Evolutionary conservation across 345 rosid genomes (phyloP).

Genomic region (Eucalyptus grandis): DNA sequence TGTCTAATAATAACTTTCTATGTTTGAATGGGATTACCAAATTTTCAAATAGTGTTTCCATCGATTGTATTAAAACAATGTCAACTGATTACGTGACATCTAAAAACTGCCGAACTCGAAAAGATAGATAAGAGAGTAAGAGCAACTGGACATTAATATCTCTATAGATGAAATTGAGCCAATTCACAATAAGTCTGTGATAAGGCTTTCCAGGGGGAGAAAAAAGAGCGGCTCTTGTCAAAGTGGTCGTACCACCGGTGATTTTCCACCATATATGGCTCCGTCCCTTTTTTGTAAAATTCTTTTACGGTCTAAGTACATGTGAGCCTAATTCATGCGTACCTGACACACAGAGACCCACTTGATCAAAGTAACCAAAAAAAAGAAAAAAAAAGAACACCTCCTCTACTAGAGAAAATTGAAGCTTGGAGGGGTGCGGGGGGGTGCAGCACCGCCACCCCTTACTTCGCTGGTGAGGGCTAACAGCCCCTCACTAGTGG

Average conservation of each 20-base stretch:
- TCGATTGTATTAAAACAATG: too few relatives aligned
- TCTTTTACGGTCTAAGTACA: not conserved
- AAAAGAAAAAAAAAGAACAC: not conserved
- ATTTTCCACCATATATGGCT: not conserved
- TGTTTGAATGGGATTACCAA: not conserved
- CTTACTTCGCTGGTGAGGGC: too few relatives aligned
- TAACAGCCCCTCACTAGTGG: too few relatives aligned
- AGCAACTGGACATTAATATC: not conserved
- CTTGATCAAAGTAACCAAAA: too few relatives aligned
- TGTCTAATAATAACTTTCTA: not conserved
- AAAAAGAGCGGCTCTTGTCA: constrained; percentile 2
- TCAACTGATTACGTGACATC: not conserved
- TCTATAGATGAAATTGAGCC: not conserved
- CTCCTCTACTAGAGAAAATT: too few relatives aligned
- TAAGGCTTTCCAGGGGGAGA: not conserved
- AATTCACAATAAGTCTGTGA: not conserved
- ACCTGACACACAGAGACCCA: not conserved
- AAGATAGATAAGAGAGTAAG: not conserved
- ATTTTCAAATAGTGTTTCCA: not conserved
- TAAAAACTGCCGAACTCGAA: too few relatives aligned
- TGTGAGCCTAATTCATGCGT: not conserved
- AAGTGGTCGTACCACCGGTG: not conserved
- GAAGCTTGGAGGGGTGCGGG: too few relatives aligned
- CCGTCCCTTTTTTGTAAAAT: not conserved
- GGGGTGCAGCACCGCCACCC: too few relatives aligned